Conservation (phyloP, 768 basidiomycete species). For the Asterophora lycoperdoides region DNA sequence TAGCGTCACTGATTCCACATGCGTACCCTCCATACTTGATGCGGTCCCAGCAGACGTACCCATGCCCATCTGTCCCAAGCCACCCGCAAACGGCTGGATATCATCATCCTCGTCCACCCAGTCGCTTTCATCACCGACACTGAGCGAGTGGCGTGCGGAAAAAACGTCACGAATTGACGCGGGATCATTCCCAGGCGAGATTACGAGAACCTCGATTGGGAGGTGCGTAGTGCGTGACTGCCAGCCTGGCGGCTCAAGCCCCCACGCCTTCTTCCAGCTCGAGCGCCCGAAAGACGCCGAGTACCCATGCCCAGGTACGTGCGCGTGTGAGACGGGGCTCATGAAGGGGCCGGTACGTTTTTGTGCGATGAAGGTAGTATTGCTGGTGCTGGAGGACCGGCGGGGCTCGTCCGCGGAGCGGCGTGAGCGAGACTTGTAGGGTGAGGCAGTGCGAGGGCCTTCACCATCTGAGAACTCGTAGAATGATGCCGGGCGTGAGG, state of each 20-base stretch:
- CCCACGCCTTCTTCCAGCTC: slow-evolving; percentile 91
- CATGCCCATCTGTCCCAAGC: slow-evolving; percentile 62
- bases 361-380: slow-evolving; percentile 75
- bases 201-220: slow-evolving; percentile 74
- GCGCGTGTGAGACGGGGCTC: slow-evolving; percentile 40
- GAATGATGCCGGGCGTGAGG: slow-evolving; percentile 74
- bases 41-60: too few relatives aligned
- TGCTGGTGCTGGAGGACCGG: slow-evolving; percentile 32
- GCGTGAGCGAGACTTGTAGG: slow-evolving; percentile 49
- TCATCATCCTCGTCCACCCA: slow-evolving; percentile 91
- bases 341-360: slow-evolving; percentile 73
- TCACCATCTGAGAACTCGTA: slow-evolving; percentile 74
- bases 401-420: slow-evolving; percentile 46
- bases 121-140: slow-evolving; percentile 72
- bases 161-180: slow-evolving; percentile 74
- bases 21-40: slow-evolving; percentile 14
- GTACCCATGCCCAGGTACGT: slow-evolving; percentile 17
- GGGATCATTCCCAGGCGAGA: slow-evolving; percentile 50
- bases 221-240: slow-evolving; percentile 61
- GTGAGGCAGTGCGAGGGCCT: slow-evolving; percentile 58
- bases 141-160: slow-evolving; percentile 58
- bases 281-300: slow-evolving; percentile 52
- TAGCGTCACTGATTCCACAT: slow-evolving; percentile 40
- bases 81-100: slow-evolving; percentile 66
- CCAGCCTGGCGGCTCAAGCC: slow-evolving; percentile 83